phyloP scores from a whole-genome alignment of 2,329 filamentous ascomycete genomes.

The Lecanicillium sp. region DNA sequence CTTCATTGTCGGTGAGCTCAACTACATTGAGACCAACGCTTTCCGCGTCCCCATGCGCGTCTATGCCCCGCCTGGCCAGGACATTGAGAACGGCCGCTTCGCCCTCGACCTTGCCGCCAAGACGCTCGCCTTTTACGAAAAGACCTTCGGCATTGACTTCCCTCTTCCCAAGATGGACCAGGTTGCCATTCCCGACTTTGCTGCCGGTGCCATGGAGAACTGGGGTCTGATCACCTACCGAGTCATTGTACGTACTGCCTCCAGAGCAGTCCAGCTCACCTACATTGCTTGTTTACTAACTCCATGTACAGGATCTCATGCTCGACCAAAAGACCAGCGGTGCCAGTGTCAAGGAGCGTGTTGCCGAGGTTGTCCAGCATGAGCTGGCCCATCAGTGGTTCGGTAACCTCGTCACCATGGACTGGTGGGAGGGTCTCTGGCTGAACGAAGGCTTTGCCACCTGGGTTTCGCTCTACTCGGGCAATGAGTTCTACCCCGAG shows the following conservation, averaged over 20 bases:
- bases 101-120: slow-evolving; percentile 82
- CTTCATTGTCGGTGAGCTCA: slow-evolving; percentile 89
- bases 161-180: slow-evolving; percentile 42
- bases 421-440: slow-evolving; percentile 98
- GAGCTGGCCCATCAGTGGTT: slow-evolving; percentile 98
- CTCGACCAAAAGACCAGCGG: slow-evolving; percentile 88
- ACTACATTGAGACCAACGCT: slow-evolving; percentile 83
- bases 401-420: slow-evolving; percentile 94
- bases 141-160: slow-evolving; percentile 82
- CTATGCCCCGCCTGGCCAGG: slow-evolving; percentile 83
- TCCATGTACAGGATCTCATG: slow-evolving; percentile 41
- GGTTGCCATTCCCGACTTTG: slow-evolving; percentile 93
- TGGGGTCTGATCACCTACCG: slow-evolving; percentile 96
- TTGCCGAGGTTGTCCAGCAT: slow-evolving; percentile 94
- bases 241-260: slow-evolving; percentile 46
- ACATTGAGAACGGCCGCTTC: slow-evolving; percentile 87
- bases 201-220: slow-evolving; percentile 95
- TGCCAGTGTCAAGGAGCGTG: slow-evolving; percentile 82
- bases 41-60: slow-evolving; percentile 91
- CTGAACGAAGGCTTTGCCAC: slow-evolving; percentile 84
- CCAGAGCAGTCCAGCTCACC: slow-evolving; percentile 34
- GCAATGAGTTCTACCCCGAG: slow-evolving; percentile 91
- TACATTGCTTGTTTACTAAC: no score
- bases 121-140: slow-evolving; percentile 91
- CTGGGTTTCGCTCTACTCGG: slow-evolving; percentile 57